Base-by-base conservation (phyloP, 768 basidiomycete genomes). In the Lactarius sanguifluus region DNA sequence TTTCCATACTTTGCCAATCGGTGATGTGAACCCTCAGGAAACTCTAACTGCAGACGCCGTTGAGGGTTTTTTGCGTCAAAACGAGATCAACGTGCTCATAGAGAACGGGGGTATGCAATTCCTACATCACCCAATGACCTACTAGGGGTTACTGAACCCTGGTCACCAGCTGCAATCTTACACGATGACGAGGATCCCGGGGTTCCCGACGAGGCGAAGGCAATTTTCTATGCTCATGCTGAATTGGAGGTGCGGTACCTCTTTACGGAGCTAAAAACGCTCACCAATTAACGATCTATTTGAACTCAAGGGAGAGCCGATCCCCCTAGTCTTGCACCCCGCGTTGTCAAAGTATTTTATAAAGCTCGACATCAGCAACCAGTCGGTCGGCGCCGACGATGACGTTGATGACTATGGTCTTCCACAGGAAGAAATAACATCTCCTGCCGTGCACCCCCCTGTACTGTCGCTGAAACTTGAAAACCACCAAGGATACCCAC, bases 261-360 rank as follows among this genome's bases (percentile, higher is more conserved):
- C 28, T 5, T 15, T 23, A 13, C 8, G 30, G 9, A 23, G 30
- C 9, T 20, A n/a, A 12, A 34, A 20, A 13, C 38, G 18, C 32
- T 34, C 47, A 23, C 16, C 38, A 61, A 20, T 57, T 6, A n/a
- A 20, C 32, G 25, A 36, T 3, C 30, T 15, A 13, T 54, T 18
- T n/a, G 56, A 40, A 45, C 18, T 7, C 3, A 63, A 61, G 66
- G 66, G 66, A 57, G 61, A 63, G 57, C 23, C 41, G 20, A 38
- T 67, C 66, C 66, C 66, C 2, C 40, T 67, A 23, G 25, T 63
- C 40, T 20, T 67, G 25, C 66, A 67, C 23, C 66, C 66, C 16
- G 66, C 50, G 28, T 18, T 67, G 34, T 9, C n/a, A 13, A 63
- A 63, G 57, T 67, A 67, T 28, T 41, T 67, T 15, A 56, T 67